Base-by-base conservation (phyloP, 2,329 filamentous ascomycete genomes). In the Alternaria ethzedia region DNA sequence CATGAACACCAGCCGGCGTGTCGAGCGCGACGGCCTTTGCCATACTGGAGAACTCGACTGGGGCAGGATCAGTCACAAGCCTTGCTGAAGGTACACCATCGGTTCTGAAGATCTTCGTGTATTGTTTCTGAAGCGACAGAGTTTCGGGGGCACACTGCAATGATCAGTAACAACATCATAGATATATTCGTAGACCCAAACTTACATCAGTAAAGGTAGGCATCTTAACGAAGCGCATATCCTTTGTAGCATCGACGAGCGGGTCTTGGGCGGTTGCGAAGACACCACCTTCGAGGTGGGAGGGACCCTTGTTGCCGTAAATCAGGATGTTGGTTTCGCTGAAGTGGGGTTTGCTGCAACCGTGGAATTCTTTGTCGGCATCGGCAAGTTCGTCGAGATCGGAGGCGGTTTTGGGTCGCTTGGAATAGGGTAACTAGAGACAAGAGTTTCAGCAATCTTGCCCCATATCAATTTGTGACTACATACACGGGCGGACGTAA, bases 371-470 rank as follows among this genome's bases (percentile, higher is more conserved):
- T 73, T 86, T 86, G 67, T 95, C 91, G 61, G 82, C 80, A 50
- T 87, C 84, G 71, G 86, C 85, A 84, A 94, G 85, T 59, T 90
- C 84, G 69, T 87, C 84, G 73, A 91, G 87, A 66, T 87, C 84
- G 69, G 87, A 83, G 73, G 88, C 86, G 43, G 87, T 88, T 76
- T 94, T 93, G 67, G 89, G 84, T 81, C 89, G 89, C 83, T 93
- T 92, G 79, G 92, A 87, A 83, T 96, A 96, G 56, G 93, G 93
- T 88, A 91, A 96, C 93, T 97, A 88, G 75, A 81, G 72, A 75
- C 67, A 75, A 74, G 65, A 72, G 64, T 74, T 74, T 80, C 74
- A 80, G 78, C 72, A 76, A 77, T 71, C 71, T 77, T 76, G 74
- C 75, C 69, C 72, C 67, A 59, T 66, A 72, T 79, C 71, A 77